Percentiles rank a stretch among this genome's conserved stretches.
Conservation (phyloP, 352 stramenopile genomes). For the Globisporangium abappressorium region DNA sequence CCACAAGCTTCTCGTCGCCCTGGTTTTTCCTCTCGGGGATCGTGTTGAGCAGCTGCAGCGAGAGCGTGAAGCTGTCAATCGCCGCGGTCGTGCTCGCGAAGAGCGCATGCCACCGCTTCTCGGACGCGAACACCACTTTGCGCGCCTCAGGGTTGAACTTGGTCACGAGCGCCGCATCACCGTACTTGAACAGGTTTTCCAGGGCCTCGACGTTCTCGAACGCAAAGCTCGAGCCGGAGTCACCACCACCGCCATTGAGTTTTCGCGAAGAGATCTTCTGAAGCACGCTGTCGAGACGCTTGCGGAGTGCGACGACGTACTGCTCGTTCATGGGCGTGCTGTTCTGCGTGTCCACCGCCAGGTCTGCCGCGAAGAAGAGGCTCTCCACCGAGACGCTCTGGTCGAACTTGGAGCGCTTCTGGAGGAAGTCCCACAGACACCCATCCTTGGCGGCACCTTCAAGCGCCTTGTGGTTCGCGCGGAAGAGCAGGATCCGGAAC, state of each 20-base stretch:
- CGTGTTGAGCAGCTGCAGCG: conserved; percentile 49
- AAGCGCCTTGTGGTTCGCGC: conserved; percentile 31
- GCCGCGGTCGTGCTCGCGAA: conserved; percentile 37
- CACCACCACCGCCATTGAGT: neutral
- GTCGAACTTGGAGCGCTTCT: conserved; percentile 7
- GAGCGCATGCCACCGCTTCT: conserved; percentile 38
- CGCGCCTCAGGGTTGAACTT: conserved; percentile 38
- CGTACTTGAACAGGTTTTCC: conserved; percentile 44
- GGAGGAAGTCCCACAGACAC: conserved; percentile 37
- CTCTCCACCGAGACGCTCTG: conserved; percentile 17
- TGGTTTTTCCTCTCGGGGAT: conserved; percentile 35
- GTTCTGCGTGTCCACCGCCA: conserved; percentile 21
- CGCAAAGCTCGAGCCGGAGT: conserved; percentile 25
- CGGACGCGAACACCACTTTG: conserved; percentile 38
- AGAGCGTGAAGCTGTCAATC: conserved; percentile 52
- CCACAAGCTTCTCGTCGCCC: conserved; percentile 19
- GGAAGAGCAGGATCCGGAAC: conserved; percentile 56
- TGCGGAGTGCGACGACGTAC: conserved; percentile 33
- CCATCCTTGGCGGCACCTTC: conserved; percentile 16
- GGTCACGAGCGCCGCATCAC: conserved; percentile 39
- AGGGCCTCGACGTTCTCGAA: conserved; percentile 40
- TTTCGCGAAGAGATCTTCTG: conserved; percentile 35
- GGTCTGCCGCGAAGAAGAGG: conserved; percentile 17
- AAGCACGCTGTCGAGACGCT: conserved; percentile 32
- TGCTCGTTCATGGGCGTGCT: conserved; percentile 38